Evolutionary conservation across 495 filamentous ascomycete species (phyloP).

Genomic region (Aspergillus baeticus): DNA sequence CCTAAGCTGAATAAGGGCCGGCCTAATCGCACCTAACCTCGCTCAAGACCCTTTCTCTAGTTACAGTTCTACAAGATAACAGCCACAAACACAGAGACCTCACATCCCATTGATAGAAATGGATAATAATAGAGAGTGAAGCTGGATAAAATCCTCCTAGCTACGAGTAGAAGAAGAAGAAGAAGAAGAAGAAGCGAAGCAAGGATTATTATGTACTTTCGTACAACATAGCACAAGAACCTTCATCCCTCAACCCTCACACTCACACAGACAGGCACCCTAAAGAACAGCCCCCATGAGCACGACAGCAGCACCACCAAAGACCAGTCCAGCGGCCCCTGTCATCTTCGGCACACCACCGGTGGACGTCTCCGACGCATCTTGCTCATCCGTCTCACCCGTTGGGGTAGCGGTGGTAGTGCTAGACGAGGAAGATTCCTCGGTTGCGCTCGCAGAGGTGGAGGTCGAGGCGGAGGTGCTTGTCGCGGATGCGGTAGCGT

Average conservation of each 20-base stretch:
- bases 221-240: no score
- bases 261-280: no score
- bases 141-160: background rate
- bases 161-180: no score
- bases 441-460: background rate
- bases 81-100: no score
- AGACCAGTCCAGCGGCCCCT: background rate
- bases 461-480: background rate
- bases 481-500: background rate
- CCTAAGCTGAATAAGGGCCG: no score
- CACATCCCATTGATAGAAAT: no score
- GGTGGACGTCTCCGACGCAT: background rate
- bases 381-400: background rate
- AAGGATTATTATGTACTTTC: background rate
- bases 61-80: no score
- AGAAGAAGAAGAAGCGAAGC: background rate
- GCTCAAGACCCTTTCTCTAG: no score
- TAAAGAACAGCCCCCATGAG: no score
- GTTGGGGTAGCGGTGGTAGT: background rate
- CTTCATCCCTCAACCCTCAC: no score
- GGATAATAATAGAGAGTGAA: background rate
- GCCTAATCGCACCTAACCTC: no score
- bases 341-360: background rate
- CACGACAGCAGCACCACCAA: background rate
- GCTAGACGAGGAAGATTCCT: background rate